These are phyloP conservation scores for Candida insectorum DNA, from an alignment of 805 yeast genomes.

Conservation along the genomic window DNA sequence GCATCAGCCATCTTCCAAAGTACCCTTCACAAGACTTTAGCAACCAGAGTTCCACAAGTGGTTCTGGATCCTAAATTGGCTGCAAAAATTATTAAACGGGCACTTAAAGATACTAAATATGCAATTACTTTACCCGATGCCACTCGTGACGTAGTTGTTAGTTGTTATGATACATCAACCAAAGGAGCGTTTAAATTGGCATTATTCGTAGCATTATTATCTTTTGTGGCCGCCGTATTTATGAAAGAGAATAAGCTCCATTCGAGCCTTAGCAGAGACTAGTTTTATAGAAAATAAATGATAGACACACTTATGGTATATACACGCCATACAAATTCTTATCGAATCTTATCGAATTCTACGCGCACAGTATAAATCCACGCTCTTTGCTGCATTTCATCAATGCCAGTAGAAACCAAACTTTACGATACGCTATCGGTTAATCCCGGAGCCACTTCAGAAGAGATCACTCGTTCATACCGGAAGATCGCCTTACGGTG, in stretches of 20 bases:
- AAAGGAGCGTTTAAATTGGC: constrained; percentile 54
- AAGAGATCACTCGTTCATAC: constrained; percentile 35
- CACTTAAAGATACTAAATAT: constrained; percentile 56
- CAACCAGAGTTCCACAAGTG: constrained; percentile 13
- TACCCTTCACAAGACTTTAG: constrained; percentile 29
- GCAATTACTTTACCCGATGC: constrained; percentile 51
- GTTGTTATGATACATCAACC: constrained; percentile 51
- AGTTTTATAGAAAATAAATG: not conserved
- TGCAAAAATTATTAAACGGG: constrained; percentile 43
- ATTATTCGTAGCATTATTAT: constrained; percentile 34
- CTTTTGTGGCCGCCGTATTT: constrained; percentile 40
- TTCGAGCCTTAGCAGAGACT: constrained; percentile 45
- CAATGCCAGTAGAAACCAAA: constrained; percentile 13
- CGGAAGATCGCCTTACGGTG: constrained; percentile 43
- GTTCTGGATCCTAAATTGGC: constrained; percentile 35
- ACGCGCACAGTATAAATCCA: too few relatives aligned
- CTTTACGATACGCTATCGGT: constrained; percentile 37
- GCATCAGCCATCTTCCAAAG: constrained; percentile 66
- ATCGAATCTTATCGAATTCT: not conserved
- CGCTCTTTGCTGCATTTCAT: not conserved
- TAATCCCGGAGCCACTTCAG: constrained; percentile 27
- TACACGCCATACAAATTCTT: not conserved
- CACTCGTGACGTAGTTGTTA: constrained; percentile 41
- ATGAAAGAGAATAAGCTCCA: constrained; percentile 61
- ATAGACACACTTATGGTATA: not conserved